Base-by-base conservation (phyloP, 2,329 filamentous ascomycete genomes). In the Neocatenulostroma microsporum region DNA sequence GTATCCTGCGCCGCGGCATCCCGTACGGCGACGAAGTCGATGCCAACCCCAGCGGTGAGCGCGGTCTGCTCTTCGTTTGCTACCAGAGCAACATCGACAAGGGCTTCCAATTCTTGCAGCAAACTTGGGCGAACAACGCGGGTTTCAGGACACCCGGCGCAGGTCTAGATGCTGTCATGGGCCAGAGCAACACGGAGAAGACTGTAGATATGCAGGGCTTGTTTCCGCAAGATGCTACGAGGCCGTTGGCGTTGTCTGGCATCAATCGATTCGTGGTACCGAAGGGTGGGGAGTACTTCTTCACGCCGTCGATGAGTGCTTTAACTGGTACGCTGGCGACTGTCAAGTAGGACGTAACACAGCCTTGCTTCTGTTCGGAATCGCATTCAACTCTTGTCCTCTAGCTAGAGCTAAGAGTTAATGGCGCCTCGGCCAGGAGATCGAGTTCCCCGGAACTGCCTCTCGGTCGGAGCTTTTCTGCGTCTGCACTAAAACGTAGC, bases 211-310 rank as follows among this genome's bases (percentile, higher is more conserved):
- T 56, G 48, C 34, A 39, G 14, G 52, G 54, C 3, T 36, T 52
- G 17, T 50, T 52, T 15, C 52, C 54, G 20, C 42, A 49, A 10
- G 51, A 52, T 37, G 43, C 48, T 11, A 41, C 29, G 23, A 30
- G 44, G 13, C 33, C 45, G 21, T 37, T 51, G 21, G 36, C 40
- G 26, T 32, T 55, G 25, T 42, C 40, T 3, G 47, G 44, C 12
- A 40, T 51, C 23, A 43, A 47, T 30, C 49, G 50, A 34, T 68
- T 66, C 59, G 65, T 68, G 3, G 47, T 64, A 21, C 55, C 61
- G 1, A 57, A 50, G 19, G 66, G 66, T 11, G 66, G 66, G 4
- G 66, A 68, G 39, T 69, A 69, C 37, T 67, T 68, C 54, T 68
- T 69, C 46, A 57, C 62, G 17, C 66, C 66, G 5, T 66, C 62